These are phyloP conservation scores for Eryngium alpinum DNA, from an alignment of 140 eudicot species.

Conservation along the genomic window DNA sequence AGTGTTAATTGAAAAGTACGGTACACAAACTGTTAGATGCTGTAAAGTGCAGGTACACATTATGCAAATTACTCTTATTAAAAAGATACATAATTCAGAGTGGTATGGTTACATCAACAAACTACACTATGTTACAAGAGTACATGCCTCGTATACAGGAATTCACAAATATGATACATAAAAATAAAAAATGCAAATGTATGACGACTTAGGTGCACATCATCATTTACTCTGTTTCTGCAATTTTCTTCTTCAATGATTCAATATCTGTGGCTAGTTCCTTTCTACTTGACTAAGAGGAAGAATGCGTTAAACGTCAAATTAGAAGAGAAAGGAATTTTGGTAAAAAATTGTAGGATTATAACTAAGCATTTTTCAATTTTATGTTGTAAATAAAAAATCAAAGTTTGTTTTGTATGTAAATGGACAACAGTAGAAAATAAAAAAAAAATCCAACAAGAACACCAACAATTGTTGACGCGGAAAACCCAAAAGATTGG, in stretches of 20 bases:
- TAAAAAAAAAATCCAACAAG: too few relatives aligned
- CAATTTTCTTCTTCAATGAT: conserved; percentile 84
- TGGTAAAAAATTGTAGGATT: not conserved
- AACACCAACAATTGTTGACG: too few relatives aligned
- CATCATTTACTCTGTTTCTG: conserved; percentile 64
- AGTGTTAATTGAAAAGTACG: too few relatives aligned
- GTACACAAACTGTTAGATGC: too few relatives aligned
- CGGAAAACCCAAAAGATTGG: too few relatives aligned
- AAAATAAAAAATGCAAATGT: conserved; percentile 22
- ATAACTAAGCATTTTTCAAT: too few relatives aligned
- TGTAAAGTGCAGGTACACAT: too few relatives aligned
- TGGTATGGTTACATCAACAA: conserved; percentile 20
- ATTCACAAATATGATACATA: conserved; percentile 17
- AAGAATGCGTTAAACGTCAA: not conserved
- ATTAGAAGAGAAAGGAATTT: not conserved
- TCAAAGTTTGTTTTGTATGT: too few relatives aligned
- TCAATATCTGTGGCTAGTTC: conserved; percentile 85
- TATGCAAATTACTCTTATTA: too few relatives aligned
- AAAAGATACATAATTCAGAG: conserved; percentile 22
- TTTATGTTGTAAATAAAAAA: too few relatives aligned
- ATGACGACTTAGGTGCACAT: conserved; percentile 2
- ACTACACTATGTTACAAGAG: conserved; percentile 45
- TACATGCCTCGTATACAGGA: conserved; percentile 35
- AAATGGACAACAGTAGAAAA: too few relatives aligned
- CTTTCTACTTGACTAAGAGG: conserved; percentile 77